Percentiles rank a stretch among this genome's conserved stretches.
Conservation (phyloP, 176 grass and related monocot species). For the Musa schizocarpa region DNA sequence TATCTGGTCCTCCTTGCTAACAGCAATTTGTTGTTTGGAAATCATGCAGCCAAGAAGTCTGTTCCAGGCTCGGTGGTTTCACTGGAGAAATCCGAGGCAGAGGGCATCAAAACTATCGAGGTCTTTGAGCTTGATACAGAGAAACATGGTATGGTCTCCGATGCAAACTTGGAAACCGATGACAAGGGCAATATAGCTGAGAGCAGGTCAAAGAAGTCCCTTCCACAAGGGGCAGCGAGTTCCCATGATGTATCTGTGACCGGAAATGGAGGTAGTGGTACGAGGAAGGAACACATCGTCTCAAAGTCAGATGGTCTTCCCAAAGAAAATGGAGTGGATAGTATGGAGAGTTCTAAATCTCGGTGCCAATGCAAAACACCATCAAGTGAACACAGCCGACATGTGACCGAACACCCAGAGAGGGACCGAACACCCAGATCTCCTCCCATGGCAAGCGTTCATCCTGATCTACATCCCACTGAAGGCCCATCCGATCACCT, state of each 20-base stretch:
- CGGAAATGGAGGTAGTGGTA: constrained; percentile 19
- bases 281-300: constrained; percentile 23
- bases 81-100: constrained; percentile 36
- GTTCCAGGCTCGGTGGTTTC: constrained; percentile 31
- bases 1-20: background rate
- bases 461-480: constrained; percentile 19
- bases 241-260: constrained; percentile 14
- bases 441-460: constrained; percentile 10
- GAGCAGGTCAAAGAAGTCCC: constrained; percentile 18
- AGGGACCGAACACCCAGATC: constrained; percentile 22
- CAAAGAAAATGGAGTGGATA: constrained; percentile 20
- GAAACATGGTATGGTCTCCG: constrained; percentile 33
- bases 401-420: background rate
- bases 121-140: constrained; percentile 37
- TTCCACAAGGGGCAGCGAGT: background rate
- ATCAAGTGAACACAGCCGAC: too few relatives aligned
- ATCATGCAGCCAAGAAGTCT: constrained; percentile 64
- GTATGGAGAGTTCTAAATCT: too few relatives aligned
- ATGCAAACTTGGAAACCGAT: constrained; percentile 21
- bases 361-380: too few relatives aligned
- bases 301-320: constrained; percentile 21
- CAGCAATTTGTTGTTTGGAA: background rate
- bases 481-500: constrained; percentile 32
- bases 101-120: constrained; percentile 61
- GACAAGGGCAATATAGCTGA: constrained; percentile 1